Evolutionary conservation across 2,329 filamentous ascomycete species (phyloP).

Genomic region (Lomentospora prolificans): DNA sequence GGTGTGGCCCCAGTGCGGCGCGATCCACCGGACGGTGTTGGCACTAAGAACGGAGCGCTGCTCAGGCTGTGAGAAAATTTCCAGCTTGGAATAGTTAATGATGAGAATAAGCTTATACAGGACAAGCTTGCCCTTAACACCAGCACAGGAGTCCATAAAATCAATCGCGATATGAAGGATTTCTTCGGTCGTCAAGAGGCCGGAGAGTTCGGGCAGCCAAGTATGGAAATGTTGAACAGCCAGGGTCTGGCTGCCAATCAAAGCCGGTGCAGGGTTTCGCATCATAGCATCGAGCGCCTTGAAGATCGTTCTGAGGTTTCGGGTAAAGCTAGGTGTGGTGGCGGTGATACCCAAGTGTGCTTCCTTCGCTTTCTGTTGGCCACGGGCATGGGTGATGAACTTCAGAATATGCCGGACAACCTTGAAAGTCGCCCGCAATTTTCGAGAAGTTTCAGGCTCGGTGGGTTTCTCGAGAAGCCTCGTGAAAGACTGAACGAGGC

Average conservation of each 20-base stretch:
- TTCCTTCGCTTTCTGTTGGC: conserved; percentile 81
- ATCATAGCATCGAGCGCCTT: conserved; percentile 84
- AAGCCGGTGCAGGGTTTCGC: conserved; percentile 71
- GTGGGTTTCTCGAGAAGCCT: conserved; percentile 73
- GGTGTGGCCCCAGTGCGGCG: conserved; percentile 81
- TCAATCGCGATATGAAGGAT: conserved; percentile 85
- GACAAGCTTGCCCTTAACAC: conserved; percentile 82
- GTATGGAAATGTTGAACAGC: conserved; percentile 94
- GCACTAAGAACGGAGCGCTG: conserved; percentile 64
- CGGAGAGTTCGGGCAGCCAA: conserved; percentile 85
- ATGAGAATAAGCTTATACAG: conserved; percentile 89
- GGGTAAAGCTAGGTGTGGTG: conserved; percentile 62
- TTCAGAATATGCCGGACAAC: conserved; percentile 88
- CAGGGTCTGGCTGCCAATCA: conserved; percentile 90
- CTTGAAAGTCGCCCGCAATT: conserved; percentile 85
- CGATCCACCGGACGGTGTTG: conserved; percentile 83
- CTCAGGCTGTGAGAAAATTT: conserved; percentile 70
- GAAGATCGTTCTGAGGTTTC: conserved; percentile 79
- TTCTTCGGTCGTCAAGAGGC: conserved; percentile 68
- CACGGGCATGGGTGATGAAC: conserved; percentile 83
- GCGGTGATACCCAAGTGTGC: conserved; percentile 76
- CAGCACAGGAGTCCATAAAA: conserved; percentile 83
- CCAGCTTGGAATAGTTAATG: conserved; percentile 77
- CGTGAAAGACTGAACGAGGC: conserved; percentile 77
- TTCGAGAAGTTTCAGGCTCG: conserved; percentile 73